phyloP scores from a whole-genome alignment of 176 grass and related monocot species.

The Cenchrus americanus region DNA sequence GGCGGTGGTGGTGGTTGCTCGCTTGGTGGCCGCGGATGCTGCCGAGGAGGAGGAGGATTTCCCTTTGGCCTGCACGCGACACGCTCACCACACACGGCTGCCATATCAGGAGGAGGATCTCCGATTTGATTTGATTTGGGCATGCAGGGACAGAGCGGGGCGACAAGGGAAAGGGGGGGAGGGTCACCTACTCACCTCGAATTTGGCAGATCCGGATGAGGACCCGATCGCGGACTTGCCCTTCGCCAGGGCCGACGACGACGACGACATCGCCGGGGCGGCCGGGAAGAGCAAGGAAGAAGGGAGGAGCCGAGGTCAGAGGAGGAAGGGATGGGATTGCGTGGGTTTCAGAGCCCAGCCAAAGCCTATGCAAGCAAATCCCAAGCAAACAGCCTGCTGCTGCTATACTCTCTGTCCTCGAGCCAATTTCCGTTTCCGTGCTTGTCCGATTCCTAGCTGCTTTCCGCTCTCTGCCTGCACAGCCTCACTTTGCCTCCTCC shows the following conservation, averaged over 20 bases:
- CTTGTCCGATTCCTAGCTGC: background rate
- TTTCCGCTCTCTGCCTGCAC: background rate
- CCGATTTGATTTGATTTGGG: background rate
- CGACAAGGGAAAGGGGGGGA: background rate
- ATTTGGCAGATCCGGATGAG: slow-evolving; percentile 35
- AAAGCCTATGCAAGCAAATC: too few relatives aligned
- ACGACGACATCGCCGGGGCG: slow-evolving; percentile 32
- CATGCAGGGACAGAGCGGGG: background rate
- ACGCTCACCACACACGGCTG: background rate
- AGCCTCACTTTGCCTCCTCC: too few relatives aligned
- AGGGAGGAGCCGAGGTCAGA: too few relatives aligned
- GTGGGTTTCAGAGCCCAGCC: slow-evolving; percentile 16
- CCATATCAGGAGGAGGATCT: background rate
- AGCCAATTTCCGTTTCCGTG: background rate
- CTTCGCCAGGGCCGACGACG: slow-evolving; percentile 22
- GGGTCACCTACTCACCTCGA: slow-evolving; percentile 32
- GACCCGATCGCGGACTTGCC: slow-evolving; percentile 15
- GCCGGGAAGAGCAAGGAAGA: background rate
- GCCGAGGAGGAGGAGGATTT: slow-evolving; percentile 43
- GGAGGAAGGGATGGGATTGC: background rate
- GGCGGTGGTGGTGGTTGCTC: slow-evolving; percentile 33
- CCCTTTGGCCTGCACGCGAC: slow-evolving; percentile 33
- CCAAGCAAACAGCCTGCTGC: too few relatives aligned
- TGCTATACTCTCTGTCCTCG: background rate
- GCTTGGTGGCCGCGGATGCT: slow-evolving; percentile 27